A percentile compares a stretch with the other conserved stretches of the same genome.
These are phyloP conservation scores for Annulohypoxylon bovei DNA, from an alignment of 495 filamentous ascomycete species.

Conservation along the genomic window DNA sequence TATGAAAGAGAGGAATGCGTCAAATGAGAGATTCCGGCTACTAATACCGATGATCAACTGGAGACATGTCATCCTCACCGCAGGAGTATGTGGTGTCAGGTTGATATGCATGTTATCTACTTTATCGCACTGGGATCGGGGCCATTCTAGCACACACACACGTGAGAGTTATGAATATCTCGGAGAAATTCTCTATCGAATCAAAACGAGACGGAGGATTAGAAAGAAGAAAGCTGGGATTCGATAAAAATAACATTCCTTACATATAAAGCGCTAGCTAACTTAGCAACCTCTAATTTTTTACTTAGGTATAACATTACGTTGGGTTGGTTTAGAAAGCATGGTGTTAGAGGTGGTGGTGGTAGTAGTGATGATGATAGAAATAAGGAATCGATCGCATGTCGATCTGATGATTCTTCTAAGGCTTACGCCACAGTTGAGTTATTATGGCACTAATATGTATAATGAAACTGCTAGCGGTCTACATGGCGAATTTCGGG, in stretches of 20 bases:
- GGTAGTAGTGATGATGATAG: neutral
- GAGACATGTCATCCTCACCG: constrained; percentile 39
- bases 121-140: constrained; percentile 34
- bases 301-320: neutral
- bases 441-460: neutral
- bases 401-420: constrained; percentile 34
- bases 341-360: neutral
- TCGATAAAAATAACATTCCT: constrained; percentile 31
- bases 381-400: constrained; percentile 25
- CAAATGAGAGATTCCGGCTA: constrained; percentile 22
- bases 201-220: constrained; percentile 22
- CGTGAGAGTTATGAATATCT: constrained; percentile 21
- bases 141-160: constrained; percentile 22
- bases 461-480: constrained; percentile 5
- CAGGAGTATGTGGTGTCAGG: constrained; percentile 38
- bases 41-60: constrained; percentile 21
- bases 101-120: constrained; percentile 45
- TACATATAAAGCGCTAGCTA: constrained; percentile 18
- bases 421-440: constrained; percentile 1
- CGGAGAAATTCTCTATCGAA: constrained; percentile 30
- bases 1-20: constrained; percentile 24
- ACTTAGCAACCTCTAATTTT: neutral
- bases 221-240: constrained; percentile 6
- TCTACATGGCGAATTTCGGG: constrained; percentile 27
- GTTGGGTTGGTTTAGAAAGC: neutral